A percentile compares a stretch with the other conserved stretches of the same genome.
Evolutionary conservation across 1,284 basidiomycete genomes (phyloP).

Genomic region (Flammula alnicola): DNA sequence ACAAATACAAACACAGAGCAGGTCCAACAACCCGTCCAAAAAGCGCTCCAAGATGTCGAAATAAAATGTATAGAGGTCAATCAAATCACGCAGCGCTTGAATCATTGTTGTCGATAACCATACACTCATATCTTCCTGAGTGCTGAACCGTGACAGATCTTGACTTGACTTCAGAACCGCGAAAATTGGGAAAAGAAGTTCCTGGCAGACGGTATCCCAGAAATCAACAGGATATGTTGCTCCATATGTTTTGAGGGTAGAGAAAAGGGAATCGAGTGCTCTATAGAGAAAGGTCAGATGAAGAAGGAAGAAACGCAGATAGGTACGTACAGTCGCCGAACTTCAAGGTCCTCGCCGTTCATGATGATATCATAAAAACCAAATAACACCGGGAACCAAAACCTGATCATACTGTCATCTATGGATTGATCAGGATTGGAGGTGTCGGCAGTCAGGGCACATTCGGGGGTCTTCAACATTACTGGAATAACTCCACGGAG

Average conservation of each 20-base stretch:
- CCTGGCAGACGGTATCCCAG: slow-evolving; percentile 98
- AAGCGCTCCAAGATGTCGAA: slow-evolving; percentile 92
- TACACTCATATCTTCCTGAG: slow-evolving; percentile 99
- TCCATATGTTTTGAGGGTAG: slow-evolving; percentile 92
- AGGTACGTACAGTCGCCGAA: slow-evolving; percentile 83
- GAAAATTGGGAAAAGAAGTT: slow-evolving; percentile 98
- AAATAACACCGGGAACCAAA: slow-evolving; percentile 97
- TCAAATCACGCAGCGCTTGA: slow-evolving; percentile 93
- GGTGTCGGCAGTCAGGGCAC: slow-evolving; percentile 55
- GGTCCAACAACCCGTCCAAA: slow-evolving; percentile 89
- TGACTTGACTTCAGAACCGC: slow-evolving; percentile 91
- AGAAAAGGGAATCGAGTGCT: slow-evolving; percentile 95
- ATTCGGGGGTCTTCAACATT: slow-evolving; percentile 89
- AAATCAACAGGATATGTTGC: slow-evolving; percentile 88
- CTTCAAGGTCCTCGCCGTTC: slow-evolving; percentile 99
- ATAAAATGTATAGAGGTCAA: slow-evolving; percentile 96
- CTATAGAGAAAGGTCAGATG: slow-evolving; percentile 44
- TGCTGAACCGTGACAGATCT: slow-evolving; percentile 92
- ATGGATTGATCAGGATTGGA: slow-evolving; percentile 43
- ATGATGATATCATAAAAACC: slow-evolving; percentile 99
- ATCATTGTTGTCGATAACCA: slow-evolving; percentile 99
- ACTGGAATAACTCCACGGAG: slow-evolving; percentile 89
- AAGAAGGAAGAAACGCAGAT: neutral
- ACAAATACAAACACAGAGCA: slow-evolving; percentile 97
- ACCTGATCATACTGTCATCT: slow-evolving; percentile 90